These are phyloP conservation scores for Solanum tarapatanum DNA, from an alignment of 257 asterid genomes.

Conservation along the genomic window DNA sequence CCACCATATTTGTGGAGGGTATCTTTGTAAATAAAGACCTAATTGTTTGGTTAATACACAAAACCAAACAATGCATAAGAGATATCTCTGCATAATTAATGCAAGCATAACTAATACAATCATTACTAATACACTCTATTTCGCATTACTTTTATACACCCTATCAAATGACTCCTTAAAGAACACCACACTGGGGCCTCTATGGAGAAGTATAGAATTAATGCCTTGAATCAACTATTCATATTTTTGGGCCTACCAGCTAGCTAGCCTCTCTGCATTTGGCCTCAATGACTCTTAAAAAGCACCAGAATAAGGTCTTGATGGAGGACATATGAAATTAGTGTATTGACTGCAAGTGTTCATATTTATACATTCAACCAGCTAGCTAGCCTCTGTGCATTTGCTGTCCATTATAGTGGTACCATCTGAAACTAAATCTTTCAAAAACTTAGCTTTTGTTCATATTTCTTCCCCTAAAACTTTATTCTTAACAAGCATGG, in stretches of 20 bases:
- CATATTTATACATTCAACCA: neutral
- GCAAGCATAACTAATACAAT: no score
- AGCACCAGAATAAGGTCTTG: neutral
- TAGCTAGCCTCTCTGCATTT: neutral
- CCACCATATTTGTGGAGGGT: no score
- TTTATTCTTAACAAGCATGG: neutral
- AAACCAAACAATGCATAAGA: no score
- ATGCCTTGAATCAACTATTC: neutral
- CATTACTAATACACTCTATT: no score
- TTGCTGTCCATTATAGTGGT: neutral
- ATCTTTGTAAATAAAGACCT: no score
- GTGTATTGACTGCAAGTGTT: neutral
- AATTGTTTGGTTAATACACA: no score
- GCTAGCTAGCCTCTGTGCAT: neutral
- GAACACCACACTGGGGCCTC: neutral
- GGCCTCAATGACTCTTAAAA: neutral
- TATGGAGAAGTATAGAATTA: neutral
- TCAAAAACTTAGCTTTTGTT: neutral
- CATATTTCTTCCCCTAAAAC: neutral
- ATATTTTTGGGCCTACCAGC: neutral
- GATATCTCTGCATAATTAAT: no score
- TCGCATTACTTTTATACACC: no score
- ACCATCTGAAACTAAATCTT: neutral
- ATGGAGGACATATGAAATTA: neutral
- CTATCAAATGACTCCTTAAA: neutral